Base-by-base conservation (phyloP, 2,329 filamentous ascomycete species). In the Scopulariopsis brevicaulis region DNA sequence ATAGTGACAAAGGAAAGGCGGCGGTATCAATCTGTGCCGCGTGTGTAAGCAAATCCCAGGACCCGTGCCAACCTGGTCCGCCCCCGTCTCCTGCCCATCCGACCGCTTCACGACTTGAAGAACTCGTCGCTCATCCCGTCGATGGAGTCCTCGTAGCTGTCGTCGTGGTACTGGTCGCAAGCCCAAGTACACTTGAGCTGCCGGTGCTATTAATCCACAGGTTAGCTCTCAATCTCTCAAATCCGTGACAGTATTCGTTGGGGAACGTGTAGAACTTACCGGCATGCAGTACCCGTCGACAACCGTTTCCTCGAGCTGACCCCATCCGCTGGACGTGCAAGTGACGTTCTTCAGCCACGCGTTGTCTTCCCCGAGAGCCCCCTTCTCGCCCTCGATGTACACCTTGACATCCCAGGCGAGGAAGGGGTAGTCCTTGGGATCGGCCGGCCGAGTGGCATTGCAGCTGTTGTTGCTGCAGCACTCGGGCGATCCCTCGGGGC, bases 401-500 rank as follows among this genome's bases (percentile, higher is more conserved):
- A 58, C 32, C 24, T 37, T 25, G 4, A 58, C 57, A 11, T 54
- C 52, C 57, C 57, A 58, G 52, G 54, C 25, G 25, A 35, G 48
- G 57, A 54, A 58, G 3, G 51, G 52, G 40, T 58, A 58, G 52
- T 58, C 34, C 37, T 20, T 24, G 11, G 52, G 12, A 12, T 34
- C 52, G 14, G 34, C 4, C 18, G n/a, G 18, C 2, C 46, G 24
- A 4, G 11, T n/a, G 20, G 24, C 22, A 12, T 34, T 34, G 48
- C 56, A 53, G 34, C 34, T 57, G 22, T 43, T 37, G 14, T 18
- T 18, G 48, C 4, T 12, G 52, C 57, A 58, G 57, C 52, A 58
- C 52, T 20, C n/a, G 4, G 57, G 57, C 52, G 57, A 58, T 7
- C 46, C 51, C 12, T 11, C 22, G 18, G 8, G n/a, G 40, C 57